phyloP scores from a whole-genome alignment of 176 grass and related monocot genomes.

The Chrysopogon serrulatus region DNA sequence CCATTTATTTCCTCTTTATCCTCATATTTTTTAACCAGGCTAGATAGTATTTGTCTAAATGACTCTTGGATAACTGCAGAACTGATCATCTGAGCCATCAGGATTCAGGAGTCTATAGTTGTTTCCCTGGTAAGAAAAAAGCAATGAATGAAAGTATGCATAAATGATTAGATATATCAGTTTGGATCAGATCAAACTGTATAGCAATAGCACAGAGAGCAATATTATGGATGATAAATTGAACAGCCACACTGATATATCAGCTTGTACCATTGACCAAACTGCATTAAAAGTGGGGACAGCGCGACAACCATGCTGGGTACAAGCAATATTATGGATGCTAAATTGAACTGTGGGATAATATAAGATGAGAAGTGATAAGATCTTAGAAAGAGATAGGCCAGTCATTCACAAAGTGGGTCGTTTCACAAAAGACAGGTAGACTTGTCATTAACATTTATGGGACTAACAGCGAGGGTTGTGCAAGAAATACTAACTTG shows the following conservation, averaged over 20 bases:
- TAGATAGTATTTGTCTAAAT: neutral
- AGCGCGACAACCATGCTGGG: no score
- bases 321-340: no score
- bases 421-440: no score
- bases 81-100: neutral
- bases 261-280: no score
- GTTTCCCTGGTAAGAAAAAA: neutral
- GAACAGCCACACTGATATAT: no score
- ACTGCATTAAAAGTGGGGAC: neutral
- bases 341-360: no score
- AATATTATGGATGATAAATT: no score
- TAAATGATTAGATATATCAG: neutral
- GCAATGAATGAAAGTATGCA: neutral
- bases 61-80: neutral
- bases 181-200: neutral
- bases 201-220: no score
- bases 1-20: neutral
- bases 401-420: no score
- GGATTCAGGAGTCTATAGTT: neutral
- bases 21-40: neutral
- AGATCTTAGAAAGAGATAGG: no score
- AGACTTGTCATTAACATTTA: no score
- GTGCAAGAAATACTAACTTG: neutral
- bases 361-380: no score
- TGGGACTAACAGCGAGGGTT: neutral